Base-by-base conservation (phyloP, 768 basidiomycete genomes). In the Psilocybe cubensis region DNA sequence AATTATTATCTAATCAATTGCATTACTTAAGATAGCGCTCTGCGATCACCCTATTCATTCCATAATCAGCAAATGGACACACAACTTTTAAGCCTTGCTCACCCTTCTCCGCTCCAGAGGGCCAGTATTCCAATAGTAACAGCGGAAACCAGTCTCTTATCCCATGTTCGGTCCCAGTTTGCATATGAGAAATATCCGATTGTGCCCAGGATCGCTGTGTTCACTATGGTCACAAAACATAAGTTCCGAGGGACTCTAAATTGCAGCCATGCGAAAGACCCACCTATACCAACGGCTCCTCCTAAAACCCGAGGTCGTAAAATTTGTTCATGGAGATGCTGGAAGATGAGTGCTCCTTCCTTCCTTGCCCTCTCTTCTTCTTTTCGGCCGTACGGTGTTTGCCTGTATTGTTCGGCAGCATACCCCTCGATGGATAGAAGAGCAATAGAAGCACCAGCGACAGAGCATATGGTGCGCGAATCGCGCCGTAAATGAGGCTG, bases 91-190 rank as follows among this genome's bases (percentile, higher is more conserved):
- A 52, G 12, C 18, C 25, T 20, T 11, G 52, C 83, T 69, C 66
- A 91, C 86, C 86, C 86, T 76, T 92, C 90, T 31, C 83, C 81
- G 18, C 83, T 80, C 74, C 82, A 85, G 12, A 94, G 72, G 3
- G 83, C 72, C 27, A 89, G 59, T 8, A 92, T 68, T 4, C 86
- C 87, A 33, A 82, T 78, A 6, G 83, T 74, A 20, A 88, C 72
- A 3, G 82, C 79, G 5, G 83, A 83, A 9, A 91, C 80, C 6
- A 76, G 69, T 17, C 85, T 80, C 52, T 81, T 74, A 68, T 92
- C 87, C 90, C 90, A 91, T 3, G 83, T 79, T 29, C 71, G 70
- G 59, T 89, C 75, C 88, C 90, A 91, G 68, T 90, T 79, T 44
- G 71, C 66, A 69, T 89, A 92, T 0, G 79, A 76, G 56, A 81